phyloP scores from a whole-genome alignment of 257 asterid genomes.

The Rehmannia glutinosa region DNA sequence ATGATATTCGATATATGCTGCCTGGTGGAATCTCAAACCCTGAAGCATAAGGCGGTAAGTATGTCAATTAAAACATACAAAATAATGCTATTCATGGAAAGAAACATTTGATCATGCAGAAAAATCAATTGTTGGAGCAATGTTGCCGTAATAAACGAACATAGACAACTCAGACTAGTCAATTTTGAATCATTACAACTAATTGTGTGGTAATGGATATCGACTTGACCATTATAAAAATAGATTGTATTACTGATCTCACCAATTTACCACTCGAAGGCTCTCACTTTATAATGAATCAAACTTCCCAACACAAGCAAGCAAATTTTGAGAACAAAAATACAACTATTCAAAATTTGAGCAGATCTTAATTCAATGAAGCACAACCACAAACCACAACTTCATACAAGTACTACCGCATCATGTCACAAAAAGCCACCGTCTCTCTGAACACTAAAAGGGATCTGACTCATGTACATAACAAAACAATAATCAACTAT shows the following conservation, averaged over 20 bases:
- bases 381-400: too few species aligned
- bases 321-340: background rate
- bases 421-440: background rate
- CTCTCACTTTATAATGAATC: background rate
- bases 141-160: background rate
- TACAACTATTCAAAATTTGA: background rate
- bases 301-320: background rate
- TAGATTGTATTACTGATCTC: background rate
- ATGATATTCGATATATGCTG: conserved; percentile 23
- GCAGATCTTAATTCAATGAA: too few species aligned
- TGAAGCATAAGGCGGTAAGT: conserved; percentile 8
- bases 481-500: background rate
- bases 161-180: background rate
- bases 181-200: background rate
- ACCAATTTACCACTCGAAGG: background rate
- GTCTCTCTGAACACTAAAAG: background rate
- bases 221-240: background rate
- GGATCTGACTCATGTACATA: background rate
- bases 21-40: conserved; percentile 28
- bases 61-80: background rate
- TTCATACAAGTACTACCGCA: too few species aligned
- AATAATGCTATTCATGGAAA: background rate
- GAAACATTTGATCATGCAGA: background rate
- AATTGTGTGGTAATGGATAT: background rate
- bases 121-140: background rate